Base-by-base conservation (phyloP, 2,329 filamentous ascomycete species). In the Scedosporium minutisporum region DNA sequence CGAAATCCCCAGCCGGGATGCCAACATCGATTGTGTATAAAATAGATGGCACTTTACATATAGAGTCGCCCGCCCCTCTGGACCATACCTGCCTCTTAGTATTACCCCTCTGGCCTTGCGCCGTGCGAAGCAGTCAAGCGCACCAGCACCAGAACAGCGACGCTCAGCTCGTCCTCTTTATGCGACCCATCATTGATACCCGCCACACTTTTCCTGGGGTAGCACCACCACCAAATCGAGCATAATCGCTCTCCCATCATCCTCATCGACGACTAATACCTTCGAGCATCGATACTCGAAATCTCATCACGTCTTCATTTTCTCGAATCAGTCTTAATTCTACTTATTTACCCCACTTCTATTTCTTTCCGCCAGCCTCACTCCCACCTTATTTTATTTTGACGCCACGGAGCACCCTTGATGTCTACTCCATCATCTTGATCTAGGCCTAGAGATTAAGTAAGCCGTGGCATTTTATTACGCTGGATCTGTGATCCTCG, bases 11-110 rank as follows among this genome's bases (percentile, higher is more conserved):
- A 33, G 33, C 44, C 18, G 55, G 33, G 27, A 59, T 58, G 18
- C 55, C 25, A 27, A 29, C 65, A 67, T 66, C 69, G 67, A 69
- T 66, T 69, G 69, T 76, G 75, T 77, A 77, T 77, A 77, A 77
- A 77, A 77, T 74, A 76, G 74, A 73, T 76, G 69, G 72, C 69
- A 72, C 63, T 70, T 72, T 72, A 74, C 74, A 75, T 75, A 77
- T 76, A 76, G 73, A 73, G 72, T 71, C 71, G 72, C 74, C 72
- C 75, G 74, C 75, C 75, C 74, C 76, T 75, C 75, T 74, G 33
- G 60, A 55, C 60, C 58, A 41, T 23, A 51, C 60, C 60, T 61
- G 48, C 48, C 48, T 33, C 42, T 41, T 27, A 61, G 60, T 61
- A 61, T 61, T 57, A 61, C 60, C 48, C 51, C 51, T 55, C 51